These are phyloP conservation scores for Whalleya microplaca DNA, from an alignment of 2,329 filamentous ascomycete genomes.

Conservation along the genomic window DNA sequence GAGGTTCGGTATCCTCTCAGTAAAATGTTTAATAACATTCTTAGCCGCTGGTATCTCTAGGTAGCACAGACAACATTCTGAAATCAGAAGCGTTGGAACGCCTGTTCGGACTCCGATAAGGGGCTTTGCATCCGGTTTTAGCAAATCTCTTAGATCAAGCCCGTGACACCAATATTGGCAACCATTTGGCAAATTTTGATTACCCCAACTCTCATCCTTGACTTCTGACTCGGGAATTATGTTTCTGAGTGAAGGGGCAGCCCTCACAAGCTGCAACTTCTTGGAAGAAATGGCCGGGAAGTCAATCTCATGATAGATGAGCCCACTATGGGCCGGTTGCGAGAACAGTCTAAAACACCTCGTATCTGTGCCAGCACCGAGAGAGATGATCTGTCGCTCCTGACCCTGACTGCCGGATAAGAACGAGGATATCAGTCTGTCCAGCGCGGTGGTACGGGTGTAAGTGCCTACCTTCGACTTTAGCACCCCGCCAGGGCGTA, in stretches of 20 bases:
- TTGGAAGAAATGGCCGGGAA: slow-evolving; percentile 73
- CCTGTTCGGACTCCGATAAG: slow-evolving; percentile 54
- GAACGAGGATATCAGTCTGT: slow-evolving; percentile 75
- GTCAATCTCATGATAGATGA: slow-evolving; percentile 92
- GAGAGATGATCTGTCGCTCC: slow-evolving; percentile 79
- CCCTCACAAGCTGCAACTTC: slow-evolving; percentile 62
- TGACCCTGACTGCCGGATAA: slow-evolving; percentile 47
- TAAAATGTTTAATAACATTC: slow-evolving; percentile 68
- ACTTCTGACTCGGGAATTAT: slow-evolving; percentile 42
- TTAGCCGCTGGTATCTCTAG: slow-evolving; percentile 68
- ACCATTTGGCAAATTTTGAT: slow-evolving; percentile 40
- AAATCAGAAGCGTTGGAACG: slow-evolving; percentile 82
- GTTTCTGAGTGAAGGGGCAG: slow-evolving; percentile 46
- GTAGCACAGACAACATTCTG: slow-evolving; percentile 95
- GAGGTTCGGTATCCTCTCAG: slow-evolving; percentile 51
- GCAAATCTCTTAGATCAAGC: slow-evolving; percentile 71
- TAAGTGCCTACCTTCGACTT: slow-evolving; percentile 73
- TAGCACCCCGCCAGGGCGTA: slow-evolving; percentile 28
- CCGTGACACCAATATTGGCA: slow-evolving; percentile 62
- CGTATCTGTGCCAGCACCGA: slow-evolving; percentile 94
- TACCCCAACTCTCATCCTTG: slow-evolving; percentile 46
- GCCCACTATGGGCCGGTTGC: slow-evolving; percentile 38
- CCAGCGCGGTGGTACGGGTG: slow-evolving; percentile 81
- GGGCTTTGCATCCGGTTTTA: slow-evolving; percentile 22
- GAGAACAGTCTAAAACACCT: slow-evolving; percentile 77